phyloP scores from a whole-genome alignment of 2,329 filamentous ascomycete genomes.

The Podosphaera fusca region DNA sequence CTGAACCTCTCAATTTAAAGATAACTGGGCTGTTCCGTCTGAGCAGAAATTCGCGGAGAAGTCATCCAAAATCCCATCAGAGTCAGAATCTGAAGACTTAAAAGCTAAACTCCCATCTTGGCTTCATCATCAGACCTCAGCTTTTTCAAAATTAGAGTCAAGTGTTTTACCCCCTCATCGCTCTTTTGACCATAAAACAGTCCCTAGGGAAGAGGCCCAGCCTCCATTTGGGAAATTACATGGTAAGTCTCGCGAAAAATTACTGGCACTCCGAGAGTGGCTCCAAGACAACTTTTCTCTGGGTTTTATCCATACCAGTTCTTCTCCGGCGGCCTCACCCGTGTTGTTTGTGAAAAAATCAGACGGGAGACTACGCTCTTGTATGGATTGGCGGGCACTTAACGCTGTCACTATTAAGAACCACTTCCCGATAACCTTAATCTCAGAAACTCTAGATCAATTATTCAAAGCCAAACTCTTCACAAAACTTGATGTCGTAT shows the following conservation, averaged over 20 bases:
- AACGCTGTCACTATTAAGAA: neutral
- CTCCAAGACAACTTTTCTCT: neutral
- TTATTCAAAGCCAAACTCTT: neutral
- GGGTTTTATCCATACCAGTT: neutral
- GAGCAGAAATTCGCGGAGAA: too few relatives aligned
- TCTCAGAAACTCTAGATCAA: neutral
- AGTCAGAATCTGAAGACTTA: neutral
- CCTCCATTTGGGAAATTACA: neutral
- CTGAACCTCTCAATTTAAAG: too few relatives aligned
- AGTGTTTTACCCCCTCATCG: neutral
- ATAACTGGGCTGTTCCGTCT: too few relatives aligned
- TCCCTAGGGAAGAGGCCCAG: neutral
- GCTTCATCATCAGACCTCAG: neutral
- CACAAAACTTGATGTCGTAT: conserved; percentile 3
- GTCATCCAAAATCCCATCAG: too few relatives aligned
- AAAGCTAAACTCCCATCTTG: neutral
- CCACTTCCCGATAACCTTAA: neutral
- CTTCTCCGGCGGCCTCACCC: neutral
- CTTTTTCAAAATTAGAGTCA: neutral
- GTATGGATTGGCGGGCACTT: neutral
- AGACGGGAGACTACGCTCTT: neutral
- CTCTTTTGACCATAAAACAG: neutral
- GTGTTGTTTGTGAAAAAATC: neutral
- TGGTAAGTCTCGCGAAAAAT: neutral
- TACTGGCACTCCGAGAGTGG: neutral